Evolutionary conservation across 768 basidiomycete genomes (phyloP).

Genomic region (Xerocomellus intermedius): DNA sequence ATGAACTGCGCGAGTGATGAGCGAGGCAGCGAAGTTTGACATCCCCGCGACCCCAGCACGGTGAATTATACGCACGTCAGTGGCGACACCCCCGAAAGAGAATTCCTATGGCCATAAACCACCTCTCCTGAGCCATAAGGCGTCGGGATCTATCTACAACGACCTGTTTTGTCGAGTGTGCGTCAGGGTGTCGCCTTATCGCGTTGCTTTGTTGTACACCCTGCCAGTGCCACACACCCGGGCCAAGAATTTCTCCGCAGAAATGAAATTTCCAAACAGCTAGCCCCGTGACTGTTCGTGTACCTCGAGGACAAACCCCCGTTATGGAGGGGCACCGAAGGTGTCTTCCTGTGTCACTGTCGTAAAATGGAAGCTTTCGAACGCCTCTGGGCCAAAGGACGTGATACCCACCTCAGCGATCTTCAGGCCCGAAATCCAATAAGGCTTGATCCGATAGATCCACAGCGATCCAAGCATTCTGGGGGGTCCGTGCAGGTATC

Average conservation of each 20-base stretch:
- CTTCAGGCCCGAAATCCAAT: not conserved
- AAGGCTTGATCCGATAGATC: constrained; percentile 4
- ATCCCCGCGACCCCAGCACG: constrained; percentile 17
- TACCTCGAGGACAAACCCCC: constrained; percentile 1
- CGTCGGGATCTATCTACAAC: not conserved
- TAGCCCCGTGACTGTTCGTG: not conserved
- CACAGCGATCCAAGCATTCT: not conserved
- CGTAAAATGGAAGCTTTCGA: constrained; percentile 3
- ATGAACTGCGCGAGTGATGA: constrained; percentile 19
- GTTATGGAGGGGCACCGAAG: constrained; percentile 1
- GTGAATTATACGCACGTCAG: constrained; percentile 6
- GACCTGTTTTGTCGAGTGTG: constrained; percentile 5
- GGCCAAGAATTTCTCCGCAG: not conserved
- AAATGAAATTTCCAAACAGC: not conserved
- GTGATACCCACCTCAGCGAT: not conserved
- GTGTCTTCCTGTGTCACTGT: not conserved
- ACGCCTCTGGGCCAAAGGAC: not conserved
- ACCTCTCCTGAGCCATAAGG: constrained; percentile 6
- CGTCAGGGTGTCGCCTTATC: constrained; percentile 2
- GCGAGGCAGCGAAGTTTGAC: constrained; percentile 21
- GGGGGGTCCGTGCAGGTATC: not conserved
- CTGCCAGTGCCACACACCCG: not conserved
- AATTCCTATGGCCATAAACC: constrained; percentile 2
- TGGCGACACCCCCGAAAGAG: constrained; percentile 12
- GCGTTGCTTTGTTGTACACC: not conserved